Base-by-base conservation (phyloP, 2,329 filamentous ascomycete species). In the Colletotrichum liriopes region DNA sequence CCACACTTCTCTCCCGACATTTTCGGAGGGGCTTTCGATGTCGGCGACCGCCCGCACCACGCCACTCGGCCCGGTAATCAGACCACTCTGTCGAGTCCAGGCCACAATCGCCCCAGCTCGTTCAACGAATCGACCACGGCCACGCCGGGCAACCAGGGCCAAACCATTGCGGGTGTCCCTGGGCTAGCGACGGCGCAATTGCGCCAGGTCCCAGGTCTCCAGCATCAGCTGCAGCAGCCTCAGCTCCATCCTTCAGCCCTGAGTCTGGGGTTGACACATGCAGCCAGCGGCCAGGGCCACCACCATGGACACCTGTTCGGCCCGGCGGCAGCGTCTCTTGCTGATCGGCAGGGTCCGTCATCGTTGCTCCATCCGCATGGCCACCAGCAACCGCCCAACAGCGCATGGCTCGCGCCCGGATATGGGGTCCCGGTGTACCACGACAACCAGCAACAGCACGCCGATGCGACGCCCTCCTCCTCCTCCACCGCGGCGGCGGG, bases 1-100 rank as follows among this genome's bases (percentile, higher is more conserved):
- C 67, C 71, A 67, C 67, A 71, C 56, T 71, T 71, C 47, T 45
- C 56, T 41, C 67, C 71, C 58, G 58, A 52, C 26, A 32, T 55
- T 29, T 65, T 71, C 66, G 71, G 67, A 61, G 71, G 65, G 58
- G 52, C 65, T 47, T 65, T 72, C 66, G 59, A 59, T 54, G 49
- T 55, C 59, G 37, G 47, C 70, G 65, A 65, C 70, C 52, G 65
- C 51, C 41, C 63, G 68, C 62, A 73, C 49, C 67, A 73, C 71
- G 67, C 71, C 71, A 73, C 58, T 55, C 67, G 55, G 58, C 37
- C 51, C 37, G 62, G 61, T 51, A 73, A 71, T 71, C 71, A 71
- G 67, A 39, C 71, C 71, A 73, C 60, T 20, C 45, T 59, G 43
- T 47, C 41, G 54, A 51, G 39, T 43, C 59, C 39, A 72, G 70